Conservation (phyloP, 768 basidiomycete genomes). For the Kwoniella dendrophila region DNA sequence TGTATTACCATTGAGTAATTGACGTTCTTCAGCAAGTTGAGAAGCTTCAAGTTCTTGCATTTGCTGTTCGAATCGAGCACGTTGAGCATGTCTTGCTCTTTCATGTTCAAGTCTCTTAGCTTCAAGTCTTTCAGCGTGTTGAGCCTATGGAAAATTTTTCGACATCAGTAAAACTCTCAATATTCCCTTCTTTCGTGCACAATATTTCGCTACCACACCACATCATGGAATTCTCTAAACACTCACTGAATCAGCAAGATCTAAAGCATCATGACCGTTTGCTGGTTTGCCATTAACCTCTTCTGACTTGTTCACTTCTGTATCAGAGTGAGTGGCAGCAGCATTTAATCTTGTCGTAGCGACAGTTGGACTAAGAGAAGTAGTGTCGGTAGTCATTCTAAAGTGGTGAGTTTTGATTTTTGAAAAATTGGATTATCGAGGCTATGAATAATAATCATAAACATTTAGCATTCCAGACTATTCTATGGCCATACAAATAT, state of each 20-base stretch:
- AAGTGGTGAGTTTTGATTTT: not conserved
- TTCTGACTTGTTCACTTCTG: conserved; percentile 23
- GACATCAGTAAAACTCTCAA: conserved; percentile 13
- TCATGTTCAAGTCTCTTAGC: conserved; percentile 88
- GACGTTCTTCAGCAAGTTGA: conserved; percentile 66
- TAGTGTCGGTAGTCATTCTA: conserved; percentile 25
- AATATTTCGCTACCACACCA: not conserved
- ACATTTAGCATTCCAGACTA: not conserved
- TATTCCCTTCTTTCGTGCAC: not conserved
- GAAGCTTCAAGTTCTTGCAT: conserved; percentile 91
- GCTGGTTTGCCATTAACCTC: conserved; percentile 14
- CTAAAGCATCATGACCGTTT: conserved; percentile 48
- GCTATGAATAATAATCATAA: not conserved
- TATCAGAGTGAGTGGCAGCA: conserved; percentile 27
- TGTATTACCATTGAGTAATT: conserved; percentile 58
- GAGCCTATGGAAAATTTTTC: conserved; percentile 31
- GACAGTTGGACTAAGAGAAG: conserved; percentile 12
- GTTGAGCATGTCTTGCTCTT: conserved; percentile 79
- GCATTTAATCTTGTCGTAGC: conserved; percentile 16
- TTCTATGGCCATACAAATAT: not conserved
- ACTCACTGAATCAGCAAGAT: conserved; percentile 48
- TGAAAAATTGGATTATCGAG: not conserved
- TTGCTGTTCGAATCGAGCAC: conserved; percentile 92
- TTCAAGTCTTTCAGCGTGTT: conserved; percentile 70
- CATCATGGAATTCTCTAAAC: not conserved